Percentiles rank a stretch among this genome's conserved stretches.
These are phyloP conservation scores for Fusarium lateritium DNA, from an alignment of 2,329 filamentous ascomycete species.

Conservation along the genomic window DNA sequence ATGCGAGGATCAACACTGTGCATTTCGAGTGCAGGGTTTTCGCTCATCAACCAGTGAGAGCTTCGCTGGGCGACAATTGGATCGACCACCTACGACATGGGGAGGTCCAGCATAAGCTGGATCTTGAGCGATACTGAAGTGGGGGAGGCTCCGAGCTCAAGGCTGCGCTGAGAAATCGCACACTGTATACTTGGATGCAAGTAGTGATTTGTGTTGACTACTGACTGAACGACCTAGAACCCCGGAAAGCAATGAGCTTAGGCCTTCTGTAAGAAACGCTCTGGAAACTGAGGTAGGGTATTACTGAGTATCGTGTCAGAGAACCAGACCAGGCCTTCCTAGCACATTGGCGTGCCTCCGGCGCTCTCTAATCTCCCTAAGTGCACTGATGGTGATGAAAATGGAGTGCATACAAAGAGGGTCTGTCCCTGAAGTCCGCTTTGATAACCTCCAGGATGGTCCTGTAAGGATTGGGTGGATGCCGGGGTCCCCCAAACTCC, in stretches of 20 bases:
- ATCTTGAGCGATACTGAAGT: slow-evolving; percentile 32
- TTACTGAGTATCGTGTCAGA: not conserved
- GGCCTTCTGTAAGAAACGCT: not conserved
- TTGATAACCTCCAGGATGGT: slow-evolving; percentile 32
- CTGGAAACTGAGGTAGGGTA: slow-evolving; percentile 3
- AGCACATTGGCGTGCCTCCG: slow-evolving; percentile 8
- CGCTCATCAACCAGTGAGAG: slow-evolving; percentile 21
- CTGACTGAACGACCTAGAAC: not conserved
- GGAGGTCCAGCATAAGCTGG: slow-evolving; percentile 20
- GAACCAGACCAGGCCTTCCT: slow-evolving; percentile 12
- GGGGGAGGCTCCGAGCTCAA: slow-evolving; percentile 45
- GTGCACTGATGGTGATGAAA: slow-evolving; percentile 26
- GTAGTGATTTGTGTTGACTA: slow-evolving; percentile 27
- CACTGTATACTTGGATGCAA: slow-evolving; percentile 46
- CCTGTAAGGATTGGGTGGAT: slow-evolving; percentile 18
- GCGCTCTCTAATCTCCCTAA: slow-evolving; percentile 23
- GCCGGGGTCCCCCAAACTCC: slow-evolving; percentile 19
- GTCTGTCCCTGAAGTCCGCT: slow-evolving; percentile 34
- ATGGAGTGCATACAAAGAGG: slow-evolving; percentile 33
- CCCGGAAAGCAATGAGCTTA: slow-evolving; percentile 4
- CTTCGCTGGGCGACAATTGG: slow-evolving; percentile 25
- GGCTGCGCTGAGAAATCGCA: slow-evolving; percentile 44
- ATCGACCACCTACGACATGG: slow-evolving; percentile 30
- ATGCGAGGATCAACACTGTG: slow-evolving; percentile 21
- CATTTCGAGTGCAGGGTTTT: slow-evolving; percentile 9